Evolutionary conservation across 805 yeast genomes (phyloP), one percentile per base, ranked within the genome.

Genomic region (Starmera caribaea): DNA sequence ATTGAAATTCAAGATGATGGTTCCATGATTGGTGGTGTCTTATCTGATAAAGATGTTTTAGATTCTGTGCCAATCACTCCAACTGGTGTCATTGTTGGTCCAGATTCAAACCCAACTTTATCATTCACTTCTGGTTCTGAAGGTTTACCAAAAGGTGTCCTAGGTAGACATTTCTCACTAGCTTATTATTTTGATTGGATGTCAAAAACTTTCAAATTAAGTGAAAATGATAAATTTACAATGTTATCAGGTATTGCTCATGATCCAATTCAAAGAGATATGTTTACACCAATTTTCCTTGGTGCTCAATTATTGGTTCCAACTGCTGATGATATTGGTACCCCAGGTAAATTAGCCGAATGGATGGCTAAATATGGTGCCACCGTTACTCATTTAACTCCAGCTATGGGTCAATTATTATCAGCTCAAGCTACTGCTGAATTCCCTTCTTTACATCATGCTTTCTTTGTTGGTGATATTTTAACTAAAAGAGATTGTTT

Each of bases 141-240:
- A 62, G 99, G 99, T 61, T 70, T 90, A 47, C 99, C 99, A 50
- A 92, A 92, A 65, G 99, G 99, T 68, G 99, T 92, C 17, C 72
- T 88, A 44, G 99, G 99, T 38, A 84, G 99, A 65, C 99, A 92
- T 57, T 94, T 79, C 63, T 90, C 97, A 1, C 68, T 92, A 45
- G 96, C 98, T 3, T 92, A 92, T 67, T 92, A 92, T 65, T 92
- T 92, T 74, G 95, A 95, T 30, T 92, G 99, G 99, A 92, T 92
- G 99, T 71, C 97, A 15, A 63, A 85, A 60, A 74, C 81, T 35
- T 92, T 92, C 54, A 76, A 79, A 29, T 72, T 92, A 32, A 72
- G 83, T 33, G 81, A 74, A 40, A 72, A 78, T 30, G 98, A 94
- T 61, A 82, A 71, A 55, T 92, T 92, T 68, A 92, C 99, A 16